A percentile compares a stretch with the other conserved stretches of the same genome.
These are phyloP conservation scores for Epichloe gansuensis DNA, from an alignment of 2,329 filamentous ascomycete species.

Conservation along the genomic window DNA sequence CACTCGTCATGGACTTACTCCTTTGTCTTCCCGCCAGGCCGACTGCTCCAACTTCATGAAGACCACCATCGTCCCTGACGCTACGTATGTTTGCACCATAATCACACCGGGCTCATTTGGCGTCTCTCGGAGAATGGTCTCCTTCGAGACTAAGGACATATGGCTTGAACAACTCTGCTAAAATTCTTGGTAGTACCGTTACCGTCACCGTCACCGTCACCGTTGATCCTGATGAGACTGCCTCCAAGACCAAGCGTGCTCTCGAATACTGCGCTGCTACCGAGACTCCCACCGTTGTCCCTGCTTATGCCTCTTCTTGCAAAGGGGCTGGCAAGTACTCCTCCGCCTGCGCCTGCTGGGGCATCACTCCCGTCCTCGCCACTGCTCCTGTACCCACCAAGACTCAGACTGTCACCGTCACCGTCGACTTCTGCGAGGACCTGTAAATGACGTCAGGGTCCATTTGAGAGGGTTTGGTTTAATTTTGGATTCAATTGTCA, in stretches of 20 bases:
- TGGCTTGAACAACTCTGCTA: neutral
- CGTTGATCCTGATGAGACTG: constrained; percentile 20
- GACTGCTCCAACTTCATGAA: constrained; percentile 29
- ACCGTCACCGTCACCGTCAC: constrained; percentile 27
- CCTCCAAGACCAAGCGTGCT: constrained; percentile 17
- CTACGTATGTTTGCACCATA: constrained; percentile 21
- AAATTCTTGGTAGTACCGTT: constrained; percentile 13
- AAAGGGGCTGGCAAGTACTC: constrained; percentile 21
- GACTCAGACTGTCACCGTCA: constrained; percentile 29
- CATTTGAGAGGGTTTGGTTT: neutral
- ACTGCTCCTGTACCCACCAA: constrained; percentile 26
- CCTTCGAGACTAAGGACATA: neutral
- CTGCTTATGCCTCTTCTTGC: constrained; percentile 29
- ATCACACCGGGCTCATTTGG: neutral
- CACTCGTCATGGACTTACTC: constrained; percentile 24
- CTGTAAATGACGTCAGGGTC: constrained; percentile 10
- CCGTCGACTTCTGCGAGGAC: constrained; percentile 28
- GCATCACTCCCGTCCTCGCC: constrained; percentile 25
- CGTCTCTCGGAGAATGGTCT: neutral
- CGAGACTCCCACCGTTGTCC: constrained; percentile 20
- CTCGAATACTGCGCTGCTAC: constrained; percentile 19
- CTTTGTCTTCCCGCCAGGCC: constrained; percentile 22
- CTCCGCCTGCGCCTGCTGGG: constrained; percentile 32
- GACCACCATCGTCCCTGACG: constrained; percentile 26
- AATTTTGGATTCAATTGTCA: neutral